A percentile compares a stretch with the other conserved stretches of the same genome.
These are phyloP conservation scores for Fusarium verticillioides DNA, from an alignment of 2,329 filamentous ascomycete species.

Conservation along the genomic window DNA sequence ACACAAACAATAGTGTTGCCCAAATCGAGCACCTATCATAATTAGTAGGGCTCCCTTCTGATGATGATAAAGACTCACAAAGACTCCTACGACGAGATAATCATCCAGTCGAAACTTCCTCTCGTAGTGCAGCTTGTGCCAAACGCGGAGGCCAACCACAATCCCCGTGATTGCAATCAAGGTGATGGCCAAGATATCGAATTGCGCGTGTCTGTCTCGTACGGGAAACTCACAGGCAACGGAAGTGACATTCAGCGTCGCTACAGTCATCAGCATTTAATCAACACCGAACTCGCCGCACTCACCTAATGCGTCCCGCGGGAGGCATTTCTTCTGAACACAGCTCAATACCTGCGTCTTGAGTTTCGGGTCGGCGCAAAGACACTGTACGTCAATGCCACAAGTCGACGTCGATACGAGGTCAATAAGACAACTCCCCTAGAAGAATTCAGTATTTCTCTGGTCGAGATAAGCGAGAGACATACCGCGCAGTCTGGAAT, in stretches of 20 bases:
- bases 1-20: background rate
- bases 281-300: fast-evolving
- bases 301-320: background rate
- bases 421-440: constrained; percentile 6
- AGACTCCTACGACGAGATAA: background rate
- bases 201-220: background rate
- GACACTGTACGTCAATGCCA: constrained; percentile 3
- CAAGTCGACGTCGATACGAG: constrained; percentile 4
- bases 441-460: fast-evolving
- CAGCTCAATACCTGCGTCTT: background rate
- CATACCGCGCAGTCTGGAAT: constrained; percentile 15
- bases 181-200: background rate
- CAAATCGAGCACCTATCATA: background rate
- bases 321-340: background rate
- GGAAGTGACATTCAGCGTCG: background rate
- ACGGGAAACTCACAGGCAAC: background rate
- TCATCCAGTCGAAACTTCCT: background rate
- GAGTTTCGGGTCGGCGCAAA: constrained; percentile 5
- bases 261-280: background rate
- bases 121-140: background rate
- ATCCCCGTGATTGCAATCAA: background rate
- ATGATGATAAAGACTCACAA: background rate
- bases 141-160: background rate
- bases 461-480: background rate
- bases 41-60: fast-evolving